Conservation (phyloP, 1,284 basidiomycete genomes). For the Microbotryum saponariae region DNA sequence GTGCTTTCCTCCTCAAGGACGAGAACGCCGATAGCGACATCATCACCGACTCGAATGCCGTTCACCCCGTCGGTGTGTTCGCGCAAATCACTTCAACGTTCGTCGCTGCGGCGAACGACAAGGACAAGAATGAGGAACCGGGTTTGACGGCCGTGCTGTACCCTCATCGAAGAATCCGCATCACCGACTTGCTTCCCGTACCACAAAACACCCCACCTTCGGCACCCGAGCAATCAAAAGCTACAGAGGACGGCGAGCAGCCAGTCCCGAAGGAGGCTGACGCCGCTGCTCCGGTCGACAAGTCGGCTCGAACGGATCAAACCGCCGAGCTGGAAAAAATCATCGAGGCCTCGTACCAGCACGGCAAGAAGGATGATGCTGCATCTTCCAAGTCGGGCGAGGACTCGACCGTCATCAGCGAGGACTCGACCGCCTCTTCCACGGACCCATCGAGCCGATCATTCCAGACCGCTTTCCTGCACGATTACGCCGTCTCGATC, state of each 20-base stretch:
- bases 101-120: slow-evolving; percentile 49
- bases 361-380: too few relatives aligned
- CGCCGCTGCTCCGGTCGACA: background rate
- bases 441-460: slow-evolving; percentile 42
- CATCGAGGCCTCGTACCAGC: too few relatives aligned
- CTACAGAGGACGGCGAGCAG: background rate
- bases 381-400: too few relatives aligned
- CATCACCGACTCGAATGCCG: slow-evolving; percentile 77
- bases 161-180: slow-evolving; percentile 84
- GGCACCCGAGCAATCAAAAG: background rate
- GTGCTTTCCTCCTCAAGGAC: slow-evolving; percentile 95
- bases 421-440: slow-evolving; percentile 36
- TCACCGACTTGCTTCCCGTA: slow-evolving; percentile 62
- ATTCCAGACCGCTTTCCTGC: slow-evolving; percentile 81
- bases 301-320: too few relatives aligned
- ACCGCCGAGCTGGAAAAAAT: too few relatives aligned
- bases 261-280: background rate
- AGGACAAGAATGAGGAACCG: slow-evolving; percentile 53
- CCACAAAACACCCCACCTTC: slow-evolving; percentile 13
- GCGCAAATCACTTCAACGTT: slow-evolving; percentile 96
- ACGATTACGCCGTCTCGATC: slow-evolving; percentile 79
- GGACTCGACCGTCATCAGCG: slow-evolving; percentile 35
- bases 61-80: slow-evolving; percentile 92
- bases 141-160: slow-evolving; percentile 85
- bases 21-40: slow-evolving; percentile 87